Percentiles rank a stretch among this genome's conserved stretches.
These are phyloP conservation scores for Lycium barbarum DNA, from an alignment of 257 asterid genomes.

Conservation along the genomic window DNA sequence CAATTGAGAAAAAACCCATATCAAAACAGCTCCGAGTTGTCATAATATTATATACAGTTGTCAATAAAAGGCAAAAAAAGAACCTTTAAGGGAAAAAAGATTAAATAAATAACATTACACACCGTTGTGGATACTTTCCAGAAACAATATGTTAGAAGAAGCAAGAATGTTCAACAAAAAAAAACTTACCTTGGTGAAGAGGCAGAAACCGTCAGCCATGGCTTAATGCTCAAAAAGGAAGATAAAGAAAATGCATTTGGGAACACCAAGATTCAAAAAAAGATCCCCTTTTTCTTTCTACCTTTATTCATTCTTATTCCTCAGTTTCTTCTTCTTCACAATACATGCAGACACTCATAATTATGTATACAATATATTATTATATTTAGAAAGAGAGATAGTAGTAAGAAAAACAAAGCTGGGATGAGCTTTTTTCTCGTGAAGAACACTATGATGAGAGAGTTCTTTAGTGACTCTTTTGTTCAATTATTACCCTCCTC, in stretches of 20 bases:
- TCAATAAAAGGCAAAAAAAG: background rate
- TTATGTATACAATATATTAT: background rate
- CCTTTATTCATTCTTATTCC: slow-evolving; percentile 46
- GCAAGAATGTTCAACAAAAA: slow-evolving; percentile 10
- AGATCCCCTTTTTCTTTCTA: slow-evolving; percentile 52
- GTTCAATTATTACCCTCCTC: slow-evolving; percentile 29
- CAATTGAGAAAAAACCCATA: background rate
- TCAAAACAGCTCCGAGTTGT: background rate
- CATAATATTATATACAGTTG: background rate
- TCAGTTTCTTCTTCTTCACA: slow-evolving; percentile 10
- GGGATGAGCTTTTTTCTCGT: slow-evolving; percentile 45
- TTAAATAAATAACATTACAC: too few species aligned
- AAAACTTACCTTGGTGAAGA: slow-evolving; percentile 62
- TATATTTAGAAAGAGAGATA: slow-evolving; percentile 24
- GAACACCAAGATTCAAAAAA: slow-evolving; percentile 52
- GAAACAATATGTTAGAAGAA: slow-evolving; percentile 14
- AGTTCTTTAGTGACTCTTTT: background rate
- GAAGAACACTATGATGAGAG: slow-evolving; percentile 33
- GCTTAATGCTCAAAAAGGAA: slow-evolving; percentile 41
- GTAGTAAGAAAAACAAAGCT: slow-evolving; percentile 30
- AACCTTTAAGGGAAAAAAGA: background rate
- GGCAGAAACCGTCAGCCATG: slow-evolving; percentile 77
- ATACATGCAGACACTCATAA: slow-evolving; percentile 37
- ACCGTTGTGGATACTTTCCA: too few species aligned
- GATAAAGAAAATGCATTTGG: slow-evolving; percentile 33